A percentile compares a stretch with the other conserved stretches of the same genome.
Conservation (phyloP, 331 rosid genomes). For the Quercus lobata region DNA sequence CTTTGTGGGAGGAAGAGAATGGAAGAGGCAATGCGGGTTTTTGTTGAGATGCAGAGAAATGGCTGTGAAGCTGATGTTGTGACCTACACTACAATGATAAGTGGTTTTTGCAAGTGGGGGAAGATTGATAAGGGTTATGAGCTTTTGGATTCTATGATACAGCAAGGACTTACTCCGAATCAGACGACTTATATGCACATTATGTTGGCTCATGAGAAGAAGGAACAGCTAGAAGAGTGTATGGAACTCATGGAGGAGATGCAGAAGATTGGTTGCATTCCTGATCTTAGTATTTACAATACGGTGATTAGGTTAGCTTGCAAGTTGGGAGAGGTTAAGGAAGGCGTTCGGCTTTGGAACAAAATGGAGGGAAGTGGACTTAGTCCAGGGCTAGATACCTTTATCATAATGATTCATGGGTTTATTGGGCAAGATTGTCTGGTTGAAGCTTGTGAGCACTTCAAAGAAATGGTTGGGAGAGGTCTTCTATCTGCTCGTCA, state of each 20-base stretch:
- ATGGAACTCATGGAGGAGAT: slow-evolving; percentile 66
- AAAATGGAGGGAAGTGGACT: slow-evolving; percentile 64
- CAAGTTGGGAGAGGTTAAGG: slow-evolving; percentile 73
- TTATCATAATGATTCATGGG: slow-evolving; percentile 77
- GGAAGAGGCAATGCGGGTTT: slow-evolving; percentile 74
- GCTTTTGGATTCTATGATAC: slow-evolving; percentile 69
- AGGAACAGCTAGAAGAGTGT: slow-evolving; percentile 80
- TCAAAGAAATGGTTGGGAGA: slow-evolving; percentile 76
- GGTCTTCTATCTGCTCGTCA: slow-evolving; percentile 70
- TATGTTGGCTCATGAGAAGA: slow-evolving; percentile 80
- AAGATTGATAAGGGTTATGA: slow-evolving; percentile 67
- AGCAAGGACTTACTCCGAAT: slow-evolving; percentile 56
- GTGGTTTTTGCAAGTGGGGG: slow-evolving; percentile 87
- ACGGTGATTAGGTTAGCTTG: slow-evolving; percentile 70
- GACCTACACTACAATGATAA: slow-evolving; percentile 66
- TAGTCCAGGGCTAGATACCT: slow-evolving; percentile 65
- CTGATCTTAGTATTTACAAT: slow-evolving; percentile 62
- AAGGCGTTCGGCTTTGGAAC: slow-evolving; percentile 71
- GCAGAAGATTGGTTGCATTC: slow-evolving; percentile 66
- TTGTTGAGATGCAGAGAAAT: slow-evolving; percentile 68
- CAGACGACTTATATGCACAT: slow-evolving; percentile 60
- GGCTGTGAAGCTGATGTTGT: slow-evolving; percentile 64
- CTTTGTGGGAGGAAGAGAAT: slow-evolving; percentile 56
- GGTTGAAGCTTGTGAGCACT: slow-evolving; percentile 75
- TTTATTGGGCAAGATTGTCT: slow-evolving; percentile 60